Percentiles rank a stretch among this genome's conserved stretches.
phyloP scores from a whole-genome alignment of 2,329 filamentous ascomycete genomes.

The Dactylellina haptotyla region DNA sequence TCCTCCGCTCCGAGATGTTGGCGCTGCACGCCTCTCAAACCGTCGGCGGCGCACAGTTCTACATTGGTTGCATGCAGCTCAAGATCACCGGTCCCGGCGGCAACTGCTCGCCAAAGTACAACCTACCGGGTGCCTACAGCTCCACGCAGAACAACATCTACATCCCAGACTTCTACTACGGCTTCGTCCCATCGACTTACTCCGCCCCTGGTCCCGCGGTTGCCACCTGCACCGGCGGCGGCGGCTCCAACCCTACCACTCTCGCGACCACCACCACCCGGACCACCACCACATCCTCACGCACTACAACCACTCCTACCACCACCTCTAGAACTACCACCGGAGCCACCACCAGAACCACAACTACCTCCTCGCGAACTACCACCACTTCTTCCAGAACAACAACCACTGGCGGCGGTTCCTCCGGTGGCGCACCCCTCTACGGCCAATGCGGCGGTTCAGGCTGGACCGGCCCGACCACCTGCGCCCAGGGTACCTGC shows the following conservation, averaged over 20 bases:
- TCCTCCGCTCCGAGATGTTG: slow-evolving; percentile 61
- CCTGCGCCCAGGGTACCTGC: slow-evolving; percentile 48
- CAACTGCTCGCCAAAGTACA: slow-evolving; percentile 59
- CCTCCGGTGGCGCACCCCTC: slow-evolving; percentile 21
- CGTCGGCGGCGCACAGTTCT: slow-evolving; percentile 60
- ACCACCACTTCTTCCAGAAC: slow-evolving; percentile 34
- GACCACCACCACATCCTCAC: slow-evolving; percentile 1
- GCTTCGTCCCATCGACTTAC: slow-evolving; percentile 60
- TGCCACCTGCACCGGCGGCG: slow-evolving; percentile 54
- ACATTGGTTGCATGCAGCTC: slow-evolving; percentile 60
- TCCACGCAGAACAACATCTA: slow-evolving; percentile 58
- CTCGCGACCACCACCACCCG: slow-evolving; percentile 3
- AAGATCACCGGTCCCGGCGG: slow-evolving; percentile 59
- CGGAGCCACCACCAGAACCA: slow-evolving; percentile 26
- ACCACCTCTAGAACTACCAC: slow-evolving; percentile 34
- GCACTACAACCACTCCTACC: slow-evolving; percentile 1
- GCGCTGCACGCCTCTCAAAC: slow-evolving; percentile 59
- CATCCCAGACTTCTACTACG: slow-evolving; percentile 59
- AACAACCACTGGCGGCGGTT: slow-evolving; percentile 21
- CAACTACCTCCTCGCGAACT: slow-evolving; percentile 18
- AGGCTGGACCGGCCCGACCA: slow-evolving; percentile 44
- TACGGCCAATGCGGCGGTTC: slow-evolving; percentile 49
- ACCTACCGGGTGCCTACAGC: slow-evolving; percentile 59
- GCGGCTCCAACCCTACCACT: slow-evolving; percentile 20
- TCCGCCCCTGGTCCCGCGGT: slow-evolving; percentile 58